A percentile compares a stretch with the other conserved stretches of the same genome.
Evolutionary conservation across 441 rosid genomes (phyloP).

Genomic region (Pelargonium citronellum): DNA sequence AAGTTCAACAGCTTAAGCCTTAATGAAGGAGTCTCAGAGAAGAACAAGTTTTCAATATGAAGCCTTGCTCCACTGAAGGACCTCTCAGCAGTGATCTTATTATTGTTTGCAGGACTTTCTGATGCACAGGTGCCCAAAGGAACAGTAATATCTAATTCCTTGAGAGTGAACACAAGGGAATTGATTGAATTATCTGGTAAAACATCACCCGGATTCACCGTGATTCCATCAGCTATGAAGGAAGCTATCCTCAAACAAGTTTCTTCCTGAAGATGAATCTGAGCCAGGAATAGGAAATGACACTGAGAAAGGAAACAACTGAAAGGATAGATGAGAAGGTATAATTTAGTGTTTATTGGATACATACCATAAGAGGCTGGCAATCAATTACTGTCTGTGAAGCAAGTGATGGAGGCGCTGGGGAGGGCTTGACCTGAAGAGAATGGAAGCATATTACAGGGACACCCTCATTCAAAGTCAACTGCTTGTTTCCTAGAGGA

Average conservation of each 20-base stretch:
- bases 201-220: slow-evolving; percentile 70
- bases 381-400: slow-evolving; percentile 77
- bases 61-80: slow-evolving; percentile 84
- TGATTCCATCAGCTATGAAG: slow-evolving; percentile 92
- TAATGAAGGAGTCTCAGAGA: slow-evolving; percentile 77
- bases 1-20: slow-evolving; percentile 67
- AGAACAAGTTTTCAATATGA: slow-evolving; percentile 68
- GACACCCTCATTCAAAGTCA: slow-evolving; percentile 50
- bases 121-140: slow-evolving; percentile 56
- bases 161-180: slow-evolving; percentile 53
- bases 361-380: slow-evolving; percentile 84
- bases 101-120: slow-evolving; percentile 29
- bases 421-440: slow-evolving; percentile 91
- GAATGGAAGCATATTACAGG: slow-evolving; percentile 79
- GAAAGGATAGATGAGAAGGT: slow-evolving; percentile 16
- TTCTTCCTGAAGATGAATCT: slow-evolving; percentile 97
- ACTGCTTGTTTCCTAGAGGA: slow-evolving; percentile 67
- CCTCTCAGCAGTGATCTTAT: slow-evolving; percentile 33
- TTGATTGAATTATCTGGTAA: slow-evolving; percentile 74
- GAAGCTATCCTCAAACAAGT: slow-evolving; percentile 90
- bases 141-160: slow-evolving; percentile 70
- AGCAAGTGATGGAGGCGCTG: slow-evolving; percentile 72
- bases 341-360: slow-evolving; percentile 13
- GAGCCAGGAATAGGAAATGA: slow-evolving; percentile 24
- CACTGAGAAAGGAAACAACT: slow-evolving; percentile 16